Percentiles rank a stretch among this genome's conserved stretches.
Evolutionary conservation across 1,284 basidiomycete species (phyloP).

Genomic region (Laetiporus sulphureus): DNA sequence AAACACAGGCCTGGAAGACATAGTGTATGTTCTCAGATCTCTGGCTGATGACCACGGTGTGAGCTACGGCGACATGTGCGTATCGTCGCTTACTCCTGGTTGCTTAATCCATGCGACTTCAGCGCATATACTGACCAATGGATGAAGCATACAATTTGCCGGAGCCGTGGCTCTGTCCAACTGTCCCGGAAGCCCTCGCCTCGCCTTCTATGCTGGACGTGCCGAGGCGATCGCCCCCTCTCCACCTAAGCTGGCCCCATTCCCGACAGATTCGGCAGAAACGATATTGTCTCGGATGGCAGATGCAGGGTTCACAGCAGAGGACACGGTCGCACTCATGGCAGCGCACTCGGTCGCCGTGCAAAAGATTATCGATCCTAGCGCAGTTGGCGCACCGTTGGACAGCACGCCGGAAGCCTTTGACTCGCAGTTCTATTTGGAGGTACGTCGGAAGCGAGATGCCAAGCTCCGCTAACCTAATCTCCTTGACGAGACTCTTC

Average conservation of each 20-base stretch:
- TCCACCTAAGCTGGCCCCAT: slow-evolving; percentile 13
- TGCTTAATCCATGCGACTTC: too few species aligned
- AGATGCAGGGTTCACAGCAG: slow-evolving; percentile 13
- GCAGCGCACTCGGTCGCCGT: slow-evolving; percentile 15
- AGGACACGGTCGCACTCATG: slow-evolving; percentile 13
- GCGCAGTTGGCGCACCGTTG: slow-evolving; percentile 8
- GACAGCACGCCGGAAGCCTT: slow-evolving; percentile 12
- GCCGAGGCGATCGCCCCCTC: slow-evolving; percentile 19
- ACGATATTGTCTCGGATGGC: slow-evolving; percentile 13
- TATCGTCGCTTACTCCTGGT: not conserved
- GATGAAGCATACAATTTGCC: slow-evolving; percentile 19
- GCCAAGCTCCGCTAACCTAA: not conserved
- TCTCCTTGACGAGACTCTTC: slow-evolving; percentile 6
- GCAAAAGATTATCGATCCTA: slow-evolving; percentile 12
- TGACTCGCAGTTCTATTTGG: slow-evolving; percentile 15
- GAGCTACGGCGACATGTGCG: slow-evolving; percentile 21
- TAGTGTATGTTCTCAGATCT: slow-evolving; percentile 13
- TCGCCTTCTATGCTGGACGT: slow-evolving; percentile 21
- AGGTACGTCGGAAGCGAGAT: slow-evolving; percentile 7
- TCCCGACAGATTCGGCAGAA: slow-evolving; percentile 11
- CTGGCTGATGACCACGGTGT: slow-evolving; percentile 15
- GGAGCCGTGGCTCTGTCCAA: slow-evolving; percentile 22
- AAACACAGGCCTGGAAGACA: slow-evolving; percentile 15
- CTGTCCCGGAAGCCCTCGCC: slow-evolving; percentile 20
- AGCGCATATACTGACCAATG: not conserved